phyloP scores from a whole-genome alignment of 805 yeast genomes.

The Ogataea glucozyma region DNA sequence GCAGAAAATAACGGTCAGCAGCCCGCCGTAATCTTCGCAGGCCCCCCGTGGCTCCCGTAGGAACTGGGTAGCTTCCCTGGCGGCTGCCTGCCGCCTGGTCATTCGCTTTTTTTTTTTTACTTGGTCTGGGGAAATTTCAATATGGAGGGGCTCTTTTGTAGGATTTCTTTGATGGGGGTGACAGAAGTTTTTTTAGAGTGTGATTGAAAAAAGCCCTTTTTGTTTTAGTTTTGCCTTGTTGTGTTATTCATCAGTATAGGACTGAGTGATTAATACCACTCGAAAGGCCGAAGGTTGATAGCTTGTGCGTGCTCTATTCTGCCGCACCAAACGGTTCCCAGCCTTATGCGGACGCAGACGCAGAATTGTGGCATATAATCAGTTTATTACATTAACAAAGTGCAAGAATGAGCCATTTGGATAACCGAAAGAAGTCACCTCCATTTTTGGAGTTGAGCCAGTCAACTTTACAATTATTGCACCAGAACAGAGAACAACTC shows the following conservation, averaged over 20 bases:
- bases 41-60: not conserved
- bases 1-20: not conserved
- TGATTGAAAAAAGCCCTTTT: not conserved
- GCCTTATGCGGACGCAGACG: conserved; percentile 2
- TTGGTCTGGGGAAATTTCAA: conserved; percentile 5
- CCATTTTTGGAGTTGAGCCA: conserved; percentile 36
- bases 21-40: not conserved
- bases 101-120: conserved; percentile 6
- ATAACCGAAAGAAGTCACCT: conserved; percentile 29
- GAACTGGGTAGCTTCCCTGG: no score
- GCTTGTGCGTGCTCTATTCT: no score
- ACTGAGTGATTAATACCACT: conserved; percentile 7
- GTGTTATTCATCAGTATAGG: not conserved
- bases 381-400: not conserved
- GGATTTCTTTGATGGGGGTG: conserved; percentile 1
- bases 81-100: conserved; percentile 1
- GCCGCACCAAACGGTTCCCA: no score
- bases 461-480: conserved; percentile 28
- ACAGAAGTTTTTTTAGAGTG: not conserved
- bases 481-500: conserved; percentile 20
- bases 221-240: not conserved
- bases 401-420: conserved; percentile 23
- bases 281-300: conserved; percentile 1
- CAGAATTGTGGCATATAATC: not conserved
- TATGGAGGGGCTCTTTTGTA: conserved; percentile 5